phyloP scores from a whole-genome alignment of 192 early-diverging fungal genomes.

The Thoreauomyces humboldtii region DNA sequence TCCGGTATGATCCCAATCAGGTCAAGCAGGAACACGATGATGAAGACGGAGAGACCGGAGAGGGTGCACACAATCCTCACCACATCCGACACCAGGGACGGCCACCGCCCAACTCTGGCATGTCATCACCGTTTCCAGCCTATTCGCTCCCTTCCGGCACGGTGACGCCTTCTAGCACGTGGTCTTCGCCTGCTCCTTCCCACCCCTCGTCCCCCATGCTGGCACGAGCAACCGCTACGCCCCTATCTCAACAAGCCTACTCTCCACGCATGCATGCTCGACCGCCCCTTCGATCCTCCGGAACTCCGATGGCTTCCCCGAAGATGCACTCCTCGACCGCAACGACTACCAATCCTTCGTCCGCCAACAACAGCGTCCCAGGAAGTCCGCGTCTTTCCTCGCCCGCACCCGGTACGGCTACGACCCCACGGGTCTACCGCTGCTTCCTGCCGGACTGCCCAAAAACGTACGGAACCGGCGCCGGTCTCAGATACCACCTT shows the following conservation, averaged over 20 bases:
- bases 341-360: too few species aligned
- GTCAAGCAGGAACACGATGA: not conserved
- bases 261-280: too few species aligned
- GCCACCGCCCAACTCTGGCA: slow-evolving; percentile 2
- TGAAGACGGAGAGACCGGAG: not conserved
- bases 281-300: too few species aligned
- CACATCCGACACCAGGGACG: too few species aligned
- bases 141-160: slow-evolving; percentile 2
- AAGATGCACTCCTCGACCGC: too few species aligned
- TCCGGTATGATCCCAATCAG: not conserved
- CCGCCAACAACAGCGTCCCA: too few species aligned
- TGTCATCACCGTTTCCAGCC: slow-evolving; percentile 3
- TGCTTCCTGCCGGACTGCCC: slow-evolving; percentile 28
- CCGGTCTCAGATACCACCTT: slow-evolving; percentile 29
- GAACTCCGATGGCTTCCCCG: too few species aligned
- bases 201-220: slow-evolving; percentile 9
- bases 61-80: too few species aligned
- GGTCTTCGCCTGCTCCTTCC: slow-evolving; percentile 19
- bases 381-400: too few species aligned
- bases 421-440: slow-evolving; percentile 23
- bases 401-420: too few species aligned
- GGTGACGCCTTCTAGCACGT: slow-evolving; percentile 21
- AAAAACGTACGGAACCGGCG: slow-evolving; percentile 30
- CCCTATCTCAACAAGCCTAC: not conserved
- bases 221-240: not conserved